Base-by-base conservation (phyloP, 169 alveolate species). In the Eimeria falciformis region DNA sequence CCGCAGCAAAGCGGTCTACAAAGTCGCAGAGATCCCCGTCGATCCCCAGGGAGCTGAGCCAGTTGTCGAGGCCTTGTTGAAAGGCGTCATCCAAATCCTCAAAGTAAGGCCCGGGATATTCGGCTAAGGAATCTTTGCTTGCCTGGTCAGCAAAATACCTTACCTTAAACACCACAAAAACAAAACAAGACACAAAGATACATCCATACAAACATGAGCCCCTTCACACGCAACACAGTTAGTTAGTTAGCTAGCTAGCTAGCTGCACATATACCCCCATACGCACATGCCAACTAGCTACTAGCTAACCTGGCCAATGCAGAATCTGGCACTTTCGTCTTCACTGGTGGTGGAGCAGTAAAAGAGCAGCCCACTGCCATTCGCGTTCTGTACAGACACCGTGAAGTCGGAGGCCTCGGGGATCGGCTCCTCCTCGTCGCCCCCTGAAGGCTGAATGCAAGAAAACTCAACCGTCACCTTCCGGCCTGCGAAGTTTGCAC, bases 101-200 rank as follows among this genome's bases (percentile, higher is more conserved):
- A 77, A 97, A 97, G 95, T 97, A 98, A 5, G 98, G 98, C 25
- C 98, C 98, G 91, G 97, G 97, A 95, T 96, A 97, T 47, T 81
- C 81, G 40, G 87, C 56, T n/a, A 83, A 83, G 43, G 82, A 55
- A 2, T 91, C 94, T 58, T 82, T 83, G 90, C 92, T 93, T 88
- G 75, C 93, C 33, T 53, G 90, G 53, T 75, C 47, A n/a, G 93
- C 69, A 66, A 87, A 92, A 33, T 33, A 62, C 5, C 81, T 82
- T 82, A 68, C 78, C 78, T 89, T n/a, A n/a, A n/a, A n/a, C n/a
- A n/a, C n/a, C n/a, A n/a, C n/a, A n/a, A n/a, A 55, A 14, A 17
- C 45, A 55, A 11, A 21, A 25, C 45, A 23, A 55, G 45, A 45
- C 17, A 14, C 23, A n/a, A n/a, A n/a, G n/a, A n/a, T n/a, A n/a